Evolutionary conservation across 352 stramenopile species (phyloP).

Genomic region (Pythium sukuiense): DNA sequence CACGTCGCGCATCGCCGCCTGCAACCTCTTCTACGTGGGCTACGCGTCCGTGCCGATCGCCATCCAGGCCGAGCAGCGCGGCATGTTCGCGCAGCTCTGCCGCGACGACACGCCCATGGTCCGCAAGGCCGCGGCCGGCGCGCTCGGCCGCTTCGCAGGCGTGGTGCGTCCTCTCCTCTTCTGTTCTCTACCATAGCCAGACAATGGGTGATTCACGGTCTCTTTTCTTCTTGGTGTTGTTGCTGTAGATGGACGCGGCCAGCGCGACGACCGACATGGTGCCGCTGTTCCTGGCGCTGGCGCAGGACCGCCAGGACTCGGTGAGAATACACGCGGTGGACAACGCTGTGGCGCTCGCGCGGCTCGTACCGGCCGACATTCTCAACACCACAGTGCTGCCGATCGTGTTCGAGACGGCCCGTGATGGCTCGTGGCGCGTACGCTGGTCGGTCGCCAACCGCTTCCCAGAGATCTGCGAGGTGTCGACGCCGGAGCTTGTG

Average conservation of each 20-base stretch:
- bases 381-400: slow-evolving; percentile 87
- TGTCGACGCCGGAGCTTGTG: slow-evolving; percentile 72
- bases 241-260: slow-evolving; percentile 54
- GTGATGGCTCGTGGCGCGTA: slow-evolving; percentile 98
- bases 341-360: slow-evolving; percentile 95
- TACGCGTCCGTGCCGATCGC: slow-evolving; percentile 56
- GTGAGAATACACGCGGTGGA: slow-evolving; percentile 97
- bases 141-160: slow-evolving; percentile 87
- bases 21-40: slow-evolving; percentile 77
- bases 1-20: slow-evolving; percentile 84
- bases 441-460: slow-evolving; percentile 97
- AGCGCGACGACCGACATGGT: slow-evolving; percentile 77
- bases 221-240: neutral
- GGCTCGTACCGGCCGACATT: slow-evolving; percentile 68
- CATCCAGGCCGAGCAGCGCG: slow-evolving; percentile 81
- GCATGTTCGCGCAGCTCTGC: slow-evolving; percentile 94
- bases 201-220: neutral
- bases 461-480: slow-evolving; percentile 92
- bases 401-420: slow-evolving; percentile 90
- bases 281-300: slow-evolving; percentile 80
- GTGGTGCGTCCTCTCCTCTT: slow-evolving; percentile 33
- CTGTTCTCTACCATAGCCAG: neutral
- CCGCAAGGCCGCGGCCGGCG: slow-evolving; percentile 87
- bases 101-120: slow-evolving; percentile 98
- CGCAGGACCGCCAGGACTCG: slow-evolving; percentile 94